Conservation (phyloP, 2,329 filamentous ascomycete species). For the Neofusicoccum parvum region DNA sequence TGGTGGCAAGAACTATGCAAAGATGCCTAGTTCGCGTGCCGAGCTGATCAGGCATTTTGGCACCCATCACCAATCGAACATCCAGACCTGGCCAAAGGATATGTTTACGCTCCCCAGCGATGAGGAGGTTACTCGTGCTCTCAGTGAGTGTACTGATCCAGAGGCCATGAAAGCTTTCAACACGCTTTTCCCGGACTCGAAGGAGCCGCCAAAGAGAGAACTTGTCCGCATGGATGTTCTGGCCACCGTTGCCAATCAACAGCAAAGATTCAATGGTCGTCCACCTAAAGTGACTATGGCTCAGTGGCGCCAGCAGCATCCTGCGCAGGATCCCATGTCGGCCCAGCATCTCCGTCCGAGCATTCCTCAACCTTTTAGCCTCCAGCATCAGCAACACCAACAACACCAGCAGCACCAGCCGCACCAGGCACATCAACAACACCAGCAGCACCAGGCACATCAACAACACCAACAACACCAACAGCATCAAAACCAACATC, state of each 20-base stretch:
- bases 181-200: constrained; percentile 12
- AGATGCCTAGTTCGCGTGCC: constrained; percentile 14
- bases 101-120: constrained; percentile 20
- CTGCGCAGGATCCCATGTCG: constrained; percentile 8
- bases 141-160: not conserved
- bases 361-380: constrained; percentile 8
- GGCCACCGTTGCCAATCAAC: constrained; percentile 16
- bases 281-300: constrained; percentile 7
- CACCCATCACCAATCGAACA: constrained; percentile 3
- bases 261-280: constrained; percentile 12
- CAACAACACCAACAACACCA: not conserved
- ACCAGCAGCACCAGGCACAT: not conserved
- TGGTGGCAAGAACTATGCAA: constrained; percentile 21
- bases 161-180: constrained; percentile 16
- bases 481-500: not conserved
- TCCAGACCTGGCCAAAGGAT: constrained; percentile 18
- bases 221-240: constrained; percentile 9
- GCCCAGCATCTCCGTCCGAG: constrained; percentile 4
- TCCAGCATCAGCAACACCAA: not conserved
- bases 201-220: constrained; percentile 17
- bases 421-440: not conserved
- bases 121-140: constrained; percentile 7
- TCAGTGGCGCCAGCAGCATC: constrained; percentile 17
- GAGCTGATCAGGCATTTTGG: constrained; percentile 20
- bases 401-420: not conserved